phyloP scores from a whole-genome alignment of 345 rosid genomes.

The Eucalyptus cladocalyx region DNA sequence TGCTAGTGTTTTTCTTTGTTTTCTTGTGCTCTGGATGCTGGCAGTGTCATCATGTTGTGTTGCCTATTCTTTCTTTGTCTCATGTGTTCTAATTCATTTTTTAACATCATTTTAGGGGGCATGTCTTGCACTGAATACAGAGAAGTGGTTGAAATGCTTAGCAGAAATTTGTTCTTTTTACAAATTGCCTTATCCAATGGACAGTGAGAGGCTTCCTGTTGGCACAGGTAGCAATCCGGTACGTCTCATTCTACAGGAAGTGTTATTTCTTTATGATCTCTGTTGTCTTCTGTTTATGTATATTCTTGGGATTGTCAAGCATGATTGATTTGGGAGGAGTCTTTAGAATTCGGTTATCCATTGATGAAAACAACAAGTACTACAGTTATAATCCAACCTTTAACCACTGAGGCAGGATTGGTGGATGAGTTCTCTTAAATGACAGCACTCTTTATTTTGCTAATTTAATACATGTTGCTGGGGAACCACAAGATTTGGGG shows the following conservation, averaged over 20 bases:
- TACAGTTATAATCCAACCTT: neutral
- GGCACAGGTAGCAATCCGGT: slow-evolving; percentile 98
- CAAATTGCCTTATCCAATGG: slow-evolving; percentile 43
- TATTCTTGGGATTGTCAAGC: neutral
- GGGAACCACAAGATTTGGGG: neutral
- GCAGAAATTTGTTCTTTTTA: slow-evolving; percentile 59
- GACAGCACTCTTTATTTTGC: neutral
- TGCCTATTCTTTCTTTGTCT: neutral
- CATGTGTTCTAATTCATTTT: neutral
- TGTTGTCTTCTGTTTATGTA: neutral
- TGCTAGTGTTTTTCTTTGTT: neutral
- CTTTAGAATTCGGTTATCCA: neutral
- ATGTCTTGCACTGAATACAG: slow-evolving; percentile 76
- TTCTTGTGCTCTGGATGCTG: neutral
- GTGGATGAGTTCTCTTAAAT: neutral
- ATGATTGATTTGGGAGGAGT: neutral
- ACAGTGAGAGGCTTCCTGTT: slow-evolving; percentile 78
- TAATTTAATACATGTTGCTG: neutral
- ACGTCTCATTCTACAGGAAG: slow-evolving; percentile 8
- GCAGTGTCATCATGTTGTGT: neutral
- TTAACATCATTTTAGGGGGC: slow-evolving; percentile 56
- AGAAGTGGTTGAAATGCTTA: slow-evolving; percentile 74
- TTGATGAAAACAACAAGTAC: neutral
- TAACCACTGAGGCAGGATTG: neutral
- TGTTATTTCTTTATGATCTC: neutral